These are phyloP conservation scores for Neocatenulostroma microsporum DNA, from an alignment of 2,329 filamentous ascomycete genomes.

Conservation along the genomic window DNA sequence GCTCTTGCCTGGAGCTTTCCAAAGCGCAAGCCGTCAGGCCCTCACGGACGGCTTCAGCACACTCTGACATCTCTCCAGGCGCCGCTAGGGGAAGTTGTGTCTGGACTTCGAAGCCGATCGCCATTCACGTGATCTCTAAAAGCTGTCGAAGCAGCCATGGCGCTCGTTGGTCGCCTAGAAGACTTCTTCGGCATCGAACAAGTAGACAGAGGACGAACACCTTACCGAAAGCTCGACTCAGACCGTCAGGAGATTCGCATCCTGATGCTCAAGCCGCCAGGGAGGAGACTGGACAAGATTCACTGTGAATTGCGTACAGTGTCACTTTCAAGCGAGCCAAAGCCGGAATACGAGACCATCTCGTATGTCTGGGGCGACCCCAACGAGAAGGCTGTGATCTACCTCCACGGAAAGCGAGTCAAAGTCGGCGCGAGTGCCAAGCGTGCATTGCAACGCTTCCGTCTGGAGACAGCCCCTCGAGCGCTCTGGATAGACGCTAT, in stretches of 20 bases:
- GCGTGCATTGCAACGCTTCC: background rate
- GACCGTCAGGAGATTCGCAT: conserved; percentile 1
- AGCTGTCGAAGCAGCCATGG: too few species aligned
- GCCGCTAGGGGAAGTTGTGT: too few species aligned
- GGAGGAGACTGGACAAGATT: background rate
- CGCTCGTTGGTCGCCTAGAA: too few species aligned
- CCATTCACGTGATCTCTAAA: too few species aligned
- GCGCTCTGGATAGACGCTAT: conserved; percentile 1
- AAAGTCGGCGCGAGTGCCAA: background rate
- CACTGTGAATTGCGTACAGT: background rate
- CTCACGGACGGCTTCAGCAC: too few species aligned
- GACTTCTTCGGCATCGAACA: too few species aligned
- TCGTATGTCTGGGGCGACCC: conserved; percentile 2
- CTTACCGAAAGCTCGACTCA: background rate
- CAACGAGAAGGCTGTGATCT: background rate
- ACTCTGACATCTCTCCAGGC: too few species aligned
- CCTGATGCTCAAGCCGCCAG: background rate
- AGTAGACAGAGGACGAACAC: too few species aligned
- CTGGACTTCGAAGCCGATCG: too few species aligned
- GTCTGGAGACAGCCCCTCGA: background rate
- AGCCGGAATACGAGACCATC: background rate
- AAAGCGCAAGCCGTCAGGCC: too few species aligned
- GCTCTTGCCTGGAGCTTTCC: too few species aligned
- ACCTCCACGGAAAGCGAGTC: background rate
- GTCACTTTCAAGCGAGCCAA: background rate